These are phyloP conservation scores for Raddia guianensis DNA, from an alignment of 176 grass and related monocot genomes.

Conservation along the genomic window DNA sequence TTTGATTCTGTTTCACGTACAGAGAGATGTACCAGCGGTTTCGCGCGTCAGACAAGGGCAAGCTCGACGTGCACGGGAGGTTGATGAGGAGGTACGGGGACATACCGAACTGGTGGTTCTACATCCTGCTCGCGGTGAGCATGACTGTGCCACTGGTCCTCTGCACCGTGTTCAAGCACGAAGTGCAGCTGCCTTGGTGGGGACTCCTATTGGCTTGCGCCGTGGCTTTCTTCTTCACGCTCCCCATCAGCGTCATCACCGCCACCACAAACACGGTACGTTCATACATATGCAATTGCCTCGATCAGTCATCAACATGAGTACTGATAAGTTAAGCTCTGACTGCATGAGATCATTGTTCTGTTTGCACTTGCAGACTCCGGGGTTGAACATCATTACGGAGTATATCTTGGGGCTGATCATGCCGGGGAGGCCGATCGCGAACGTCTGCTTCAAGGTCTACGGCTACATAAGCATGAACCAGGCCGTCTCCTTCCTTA, in stretches of 20 bases:
- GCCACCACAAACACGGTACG: conserved; percentile 88
- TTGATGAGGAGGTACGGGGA: conserved; percentile 80
- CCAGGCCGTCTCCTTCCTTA: conserved; percentile 81
- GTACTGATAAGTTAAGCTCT: not conserved
- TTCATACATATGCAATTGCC: no score
- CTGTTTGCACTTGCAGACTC: conserved; percentile 47
- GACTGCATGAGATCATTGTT: not conserved
- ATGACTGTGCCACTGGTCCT: conserved; percentile 51
- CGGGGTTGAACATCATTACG: conserved; percentile 79
- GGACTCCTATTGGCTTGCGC: conserved; percentile 71
- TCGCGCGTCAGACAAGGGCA: conserved; percentile 56
- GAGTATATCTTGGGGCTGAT: conserved; percentile 82
- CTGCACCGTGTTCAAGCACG: conserved; percentile 69
- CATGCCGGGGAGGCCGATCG: conserved; percentile 76
- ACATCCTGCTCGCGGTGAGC: conserved; percentile 42
- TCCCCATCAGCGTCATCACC: conserved; percentile 80
- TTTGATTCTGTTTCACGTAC: not conserved
- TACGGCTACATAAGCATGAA: conserved; percentile 96
- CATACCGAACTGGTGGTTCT: conserved; percentile 94
- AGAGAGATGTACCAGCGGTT: conserved; percentile 80
- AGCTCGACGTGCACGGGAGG: conserved; percentile 83
- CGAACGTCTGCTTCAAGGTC: conserved; percentile 97
- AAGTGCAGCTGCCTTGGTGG: conserved; percentile 96
- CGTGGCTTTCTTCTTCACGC: conserved; percentile 80
- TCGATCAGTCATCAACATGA: not conserved